Evolutionary conservation across 2,329 filamentous ascomycete genomes (phyloP).

Genomic region (Dactylellina leptospora): DNA sequence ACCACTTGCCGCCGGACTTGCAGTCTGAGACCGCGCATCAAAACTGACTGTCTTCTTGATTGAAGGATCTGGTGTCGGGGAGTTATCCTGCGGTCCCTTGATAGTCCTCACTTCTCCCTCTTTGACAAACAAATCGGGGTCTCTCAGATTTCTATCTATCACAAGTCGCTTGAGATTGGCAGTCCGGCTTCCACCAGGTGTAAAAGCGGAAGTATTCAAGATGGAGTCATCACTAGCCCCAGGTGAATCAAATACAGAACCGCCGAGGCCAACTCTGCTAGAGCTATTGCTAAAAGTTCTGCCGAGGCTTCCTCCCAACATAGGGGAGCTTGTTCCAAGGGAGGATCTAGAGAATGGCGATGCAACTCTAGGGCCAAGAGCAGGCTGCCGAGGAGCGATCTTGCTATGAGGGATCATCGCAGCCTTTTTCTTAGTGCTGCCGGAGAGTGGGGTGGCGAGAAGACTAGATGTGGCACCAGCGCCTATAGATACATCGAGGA

Average conservation of each 20-base stretch:
- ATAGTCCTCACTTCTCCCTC: constrained; percentile 65
- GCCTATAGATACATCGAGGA: constrained; percentile 78
- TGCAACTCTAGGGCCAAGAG: constrained; percentile 56
- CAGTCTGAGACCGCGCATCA: constrained; percentile 42
- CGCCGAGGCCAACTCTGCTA: constrained; percentile 56
- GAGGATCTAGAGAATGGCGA: constrained; percentile 56
- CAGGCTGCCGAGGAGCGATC: constrained; percentile 56
- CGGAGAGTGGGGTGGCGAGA: constrained; percentile 85
- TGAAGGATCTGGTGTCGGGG: constrained; percentile 54
- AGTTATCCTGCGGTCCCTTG: constrained; percentile 60
- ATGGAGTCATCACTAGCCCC: constrained; percentile 56
- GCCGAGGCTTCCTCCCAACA: constrained; percentile 56
- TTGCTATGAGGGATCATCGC: constrained; percentile 58
- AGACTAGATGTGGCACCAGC: constrained; percentile 78
- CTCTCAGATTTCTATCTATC: constrained; percentile 86
- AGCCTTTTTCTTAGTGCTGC: constrained; percentile 74
- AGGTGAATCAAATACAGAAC: constrained; percentile 55
- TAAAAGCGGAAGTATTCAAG: constrained; percentile 57
- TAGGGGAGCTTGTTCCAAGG: constrained; percentile 54
- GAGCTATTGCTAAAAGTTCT: constrained; percentile 55
- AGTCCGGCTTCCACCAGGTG: constrained; percentile 55
- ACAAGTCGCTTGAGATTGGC: constrained; percentile 87
- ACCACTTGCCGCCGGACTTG: constrained; percentile 30
- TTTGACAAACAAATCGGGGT: constrained; percentile 61
- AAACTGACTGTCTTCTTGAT: constrained; percentile 49